Evolutionary conservation across 1,139 yeast genomes (phyloP), one percentile per base, ranked within the genome.

Genomic region (Zygosaccharomyces sapae): DNA sequence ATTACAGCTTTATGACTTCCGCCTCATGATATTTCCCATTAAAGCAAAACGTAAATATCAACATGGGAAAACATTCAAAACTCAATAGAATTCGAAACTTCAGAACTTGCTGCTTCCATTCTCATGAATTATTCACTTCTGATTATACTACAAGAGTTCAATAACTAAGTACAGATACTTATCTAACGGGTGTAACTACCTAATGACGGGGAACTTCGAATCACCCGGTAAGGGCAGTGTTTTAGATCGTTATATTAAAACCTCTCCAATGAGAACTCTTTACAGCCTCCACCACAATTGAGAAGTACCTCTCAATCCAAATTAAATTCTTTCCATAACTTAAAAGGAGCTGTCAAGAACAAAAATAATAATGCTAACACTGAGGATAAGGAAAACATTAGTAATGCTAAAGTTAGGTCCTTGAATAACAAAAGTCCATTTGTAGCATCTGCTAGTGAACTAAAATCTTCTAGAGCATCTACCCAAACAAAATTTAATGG

Each of bases 231-330:
- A 50, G 20, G 57, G 56, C 46, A 48, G 60, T 3, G 58, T 55
- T 33, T 35, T 63, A 24, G 55, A 59, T 18, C 57, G 65, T 38
- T 65, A 65, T 47, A 48, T 64, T 36, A 55, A 60, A 33, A 59
- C 45, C 16, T 22, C 59, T 7, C 40, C 40, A 24, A 22, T 30
- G 40, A 37, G 7, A 31, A 13, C n/a, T 49, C 54, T 5, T 40
- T 48, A 13, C 47, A 51, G n/a, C 48, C 48, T 4, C 33, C 45
- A n/a, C 49, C 52, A 1, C 53, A 54, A 3, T 38, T 58, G 38
- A 50, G 47, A 34, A 53, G 56, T 5, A 16, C 51, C 4, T 56
- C 66, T 0, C 53, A 63, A 3, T 54, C 64, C 2, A 53, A 49
- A 36, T 25, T 58, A 4, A 60, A 59, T 35, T 53, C 59, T 9